Conservation (phyloP, 805 yeast species). For the Teunomyces aglyptinius region DNA sequence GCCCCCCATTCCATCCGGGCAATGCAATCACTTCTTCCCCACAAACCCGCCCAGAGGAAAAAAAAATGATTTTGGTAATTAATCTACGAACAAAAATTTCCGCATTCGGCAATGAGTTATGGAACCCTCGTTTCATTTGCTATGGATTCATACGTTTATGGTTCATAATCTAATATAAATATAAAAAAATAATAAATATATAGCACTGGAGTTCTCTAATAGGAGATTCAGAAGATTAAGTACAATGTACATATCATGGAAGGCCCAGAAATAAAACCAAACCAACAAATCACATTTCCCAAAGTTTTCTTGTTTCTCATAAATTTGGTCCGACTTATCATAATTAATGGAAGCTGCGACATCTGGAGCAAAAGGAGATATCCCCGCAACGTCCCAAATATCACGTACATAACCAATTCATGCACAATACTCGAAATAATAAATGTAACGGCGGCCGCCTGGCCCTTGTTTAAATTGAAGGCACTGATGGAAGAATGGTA, state of each 20-base stretch:
- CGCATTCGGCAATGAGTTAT: not conserved
- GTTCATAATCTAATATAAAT: not conserved
- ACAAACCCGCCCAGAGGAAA: not conserved
- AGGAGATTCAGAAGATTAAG: conserved; percentile 40
- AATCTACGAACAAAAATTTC: not conserved
- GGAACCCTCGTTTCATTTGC: not conserved
- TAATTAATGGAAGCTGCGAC: conserved; percentile 80
- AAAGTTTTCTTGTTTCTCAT: conserved; percentile 55
- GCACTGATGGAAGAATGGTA: conserved; percentile 87
- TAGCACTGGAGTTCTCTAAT: not conserved
- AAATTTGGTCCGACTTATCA: conserved; percentile 56
- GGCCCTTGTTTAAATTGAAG: conserved; percentile 56
- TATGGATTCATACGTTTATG: not conserved
- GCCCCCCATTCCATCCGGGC: too few species aligned
- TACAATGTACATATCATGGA: conserved; percentile 83
- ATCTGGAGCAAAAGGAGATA: conserved; percentile 79
- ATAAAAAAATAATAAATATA: not conserved
- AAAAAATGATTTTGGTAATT: not conserved
- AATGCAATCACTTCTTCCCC: not conserved
- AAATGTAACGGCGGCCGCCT: conserved; percentile 78
- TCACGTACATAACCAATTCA: conserved; percentile 88
- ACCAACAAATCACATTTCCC: conserved; percentile 86
- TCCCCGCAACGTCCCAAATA: conserved; percentile 77
- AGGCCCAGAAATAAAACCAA: conserved; percentile 88
- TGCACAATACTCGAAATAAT: conserved; percentile 79